Evolutionary conservation across 1,139 yeast species (phyloP), one percentile per base, ranked within the genome.

Genomic region (Lodderomyces parapsilosis): DNA sequence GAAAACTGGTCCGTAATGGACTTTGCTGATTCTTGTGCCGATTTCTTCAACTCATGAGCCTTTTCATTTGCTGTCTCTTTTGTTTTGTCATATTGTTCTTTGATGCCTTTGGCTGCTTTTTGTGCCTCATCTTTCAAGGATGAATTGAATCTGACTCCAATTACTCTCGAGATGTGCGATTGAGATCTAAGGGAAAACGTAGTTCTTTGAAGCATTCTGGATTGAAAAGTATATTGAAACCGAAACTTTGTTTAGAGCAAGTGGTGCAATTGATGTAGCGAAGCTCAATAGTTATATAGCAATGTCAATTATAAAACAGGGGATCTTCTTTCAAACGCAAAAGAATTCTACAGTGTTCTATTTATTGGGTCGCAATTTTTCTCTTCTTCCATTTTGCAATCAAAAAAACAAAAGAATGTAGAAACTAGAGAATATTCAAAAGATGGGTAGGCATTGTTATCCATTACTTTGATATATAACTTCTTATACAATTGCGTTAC

Each of bases 71-170:
- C 28, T 10, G 36, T 14, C 19, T 38, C 31, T 15, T 38, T 31
- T 2, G 25, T 17, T 14, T 38, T 20, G 33, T 31, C 30, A 15
- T 22, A 15, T 25, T 24, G 6, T 9, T 36, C 23, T 25, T 23
- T 18, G 17, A 24, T 36, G 11, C 27, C 31, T 10, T 25, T 23
- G 32, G 18, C 34, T 17, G 17, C 31, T 27, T 37, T 38, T 17
- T 41, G 36, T 6, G 33, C 36, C 7, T 39, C 33, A 27, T 38
- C 43, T 13, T 32, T 39, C 11, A 35, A 7, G 24, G 42, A 42
- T 5, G 45, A 42, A 11, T 42, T 43, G 37, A 43, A 38, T 28
- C 46, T 31, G 2, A 34, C 11, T 3, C 35, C 28, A 14, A 20
- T 19, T 18, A 19, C 6, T 3, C 33, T 18, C 10, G 33, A 17